Evolutionary conservation across 2,329 filamentous ascomycete species (phyloP), one percentile per base, ranked within the genome.

Genomic region (Clarireedia paspali): DNA sequence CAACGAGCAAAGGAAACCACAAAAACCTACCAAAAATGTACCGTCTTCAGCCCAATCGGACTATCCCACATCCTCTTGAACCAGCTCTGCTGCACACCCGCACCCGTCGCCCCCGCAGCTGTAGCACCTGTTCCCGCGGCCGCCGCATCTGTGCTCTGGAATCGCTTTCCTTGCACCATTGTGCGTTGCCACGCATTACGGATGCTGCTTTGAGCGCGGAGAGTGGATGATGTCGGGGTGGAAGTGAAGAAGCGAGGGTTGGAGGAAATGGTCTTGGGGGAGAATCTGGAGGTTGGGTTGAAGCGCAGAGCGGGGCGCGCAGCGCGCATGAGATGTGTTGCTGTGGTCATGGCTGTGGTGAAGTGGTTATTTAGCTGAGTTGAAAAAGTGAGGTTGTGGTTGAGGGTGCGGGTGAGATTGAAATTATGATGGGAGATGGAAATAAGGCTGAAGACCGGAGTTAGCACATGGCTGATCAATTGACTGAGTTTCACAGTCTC

Each of bases 1-100:
- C 17, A 39, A 3, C 6, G 1, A 14, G 20, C 7, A 15, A 27
- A 36, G 2, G 10, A n/a, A 44, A 20, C 20, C 17, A 24, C 12
- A 45, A 53, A 50, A 38, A 56, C 79, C 63, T 77, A 92, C 92
- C 94, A 99, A 77, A 99, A 99, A 75, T 99, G 94, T 67, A 99
- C 94, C 60, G 94, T 99, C 85, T 91, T 91, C 66, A 91, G 66
- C 51, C 89, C 89, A 62, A 91, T 74, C 60, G 88, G 87, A 72
- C 87, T 90, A 72, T 89, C 83, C 87, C 86, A 91, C 79, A 95
- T 82, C 73, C 84, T 84, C 77, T 86, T 84, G 72, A 94, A 84
- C 78, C 79, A 85, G 68, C 75, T 75, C 72, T 59, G 46, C 30
- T 34, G 30, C 3, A 34, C 30, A 9, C 9, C 30, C 30, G 30